phyloP scores from a whole-genome alignment of 2,329 filamentous ascomycete species.

The Colletotrichum horii region DNA sequence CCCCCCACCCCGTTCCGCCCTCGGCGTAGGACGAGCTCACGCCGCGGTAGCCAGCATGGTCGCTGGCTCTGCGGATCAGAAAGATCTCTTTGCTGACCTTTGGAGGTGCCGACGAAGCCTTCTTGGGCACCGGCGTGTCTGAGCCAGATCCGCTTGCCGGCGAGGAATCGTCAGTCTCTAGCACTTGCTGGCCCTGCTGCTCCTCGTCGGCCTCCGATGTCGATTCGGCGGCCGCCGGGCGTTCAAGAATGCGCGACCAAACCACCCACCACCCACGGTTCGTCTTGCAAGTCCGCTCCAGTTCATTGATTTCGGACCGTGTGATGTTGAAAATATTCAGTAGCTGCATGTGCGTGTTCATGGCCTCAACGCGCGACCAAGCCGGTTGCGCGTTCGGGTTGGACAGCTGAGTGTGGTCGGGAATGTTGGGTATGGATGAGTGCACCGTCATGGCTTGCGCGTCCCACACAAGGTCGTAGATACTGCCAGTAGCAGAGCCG shows the following conservation, averaged over 20 bases:
- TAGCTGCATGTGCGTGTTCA: slow-evolving; percentile 70
- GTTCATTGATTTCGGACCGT: slow-evolving; percentile 44
- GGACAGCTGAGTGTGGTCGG: slow-evolving; percentile 43
- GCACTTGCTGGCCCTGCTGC: not conserved
- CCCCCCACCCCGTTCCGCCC: slow-evolving; percentile 49
- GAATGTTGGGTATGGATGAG: slow-evolving; percentile 72
- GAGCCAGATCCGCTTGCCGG: not conserved
- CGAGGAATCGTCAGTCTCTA: not conserved
- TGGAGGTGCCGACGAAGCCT: not conserved
- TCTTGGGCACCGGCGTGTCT: not conserved
- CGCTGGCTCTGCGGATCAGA: slow-evolving; percentile 64
- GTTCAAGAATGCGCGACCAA: slow-evolving; percentile 63
- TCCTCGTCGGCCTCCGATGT: not conserved
- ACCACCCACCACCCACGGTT: slow-evolving; percentile 73
- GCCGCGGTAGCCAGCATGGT: slow-evolving; percentile 49
- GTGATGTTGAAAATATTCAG: slow-evolving; percentile 60
- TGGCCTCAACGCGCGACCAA: slow-evolving; percentile 67
- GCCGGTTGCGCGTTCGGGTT: slow-evolving; percentile 17
- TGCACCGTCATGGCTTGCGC: slow-evolving; percentile 59
- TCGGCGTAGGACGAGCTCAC: slow-evolving; percentile 38
- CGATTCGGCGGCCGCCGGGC: slow-evolving; percentile 18
- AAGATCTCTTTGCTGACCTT: slow-evolving; percentile 63
- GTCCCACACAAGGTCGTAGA: slow-evolving; percentile 70
- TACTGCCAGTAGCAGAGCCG: slow-evolving; percentile 42
- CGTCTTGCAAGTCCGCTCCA: slow-evolving; percentile 70